Percentiles rank a stretch among this genome's conserved stretches.
Conservation (phyloP, 129 eudicot genomes). For the Deinandra increscens region DNA sequence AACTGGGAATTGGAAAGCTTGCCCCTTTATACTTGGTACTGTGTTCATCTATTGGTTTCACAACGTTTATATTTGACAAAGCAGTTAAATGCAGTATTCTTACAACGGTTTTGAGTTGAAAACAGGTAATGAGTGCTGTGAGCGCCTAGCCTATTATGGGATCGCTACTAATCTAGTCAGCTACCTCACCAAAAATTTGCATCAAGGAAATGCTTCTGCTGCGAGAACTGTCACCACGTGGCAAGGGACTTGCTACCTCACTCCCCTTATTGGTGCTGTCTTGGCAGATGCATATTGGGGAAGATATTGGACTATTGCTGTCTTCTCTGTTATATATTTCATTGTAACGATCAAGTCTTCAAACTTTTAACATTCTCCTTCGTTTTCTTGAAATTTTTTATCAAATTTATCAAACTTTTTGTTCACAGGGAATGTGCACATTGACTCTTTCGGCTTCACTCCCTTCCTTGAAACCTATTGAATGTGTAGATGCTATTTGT, state of each 20-base stretch:
- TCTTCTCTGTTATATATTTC: slow-evolving; percentile 63
- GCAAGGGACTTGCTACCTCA: slow-evolving; percentile 75
- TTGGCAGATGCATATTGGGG: slow-evolving; percentile 86
- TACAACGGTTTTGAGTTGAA: not conserved
- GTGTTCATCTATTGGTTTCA: not conserved
- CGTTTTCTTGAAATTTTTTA: not conserved
- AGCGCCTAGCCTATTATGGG: slow-evolving; percentile 75
- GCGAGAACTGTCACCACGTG: slow-evolving; percentile 70
- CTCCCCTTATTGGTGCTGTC: slow-evolving; percentile 76
- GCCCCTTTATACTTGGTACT: slow-evolving; percentile 73
- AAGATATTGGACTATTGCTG: slow-evolving; percentile 83
- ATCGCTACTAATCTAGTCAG: slow-evolving; percentile 65
- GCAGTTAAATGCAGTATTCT: not conserved
- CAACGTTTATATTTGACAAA: not conserved
- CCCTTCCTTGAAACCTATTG: slow-evolving; percentile 26
- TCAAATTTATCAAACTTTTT: not conserved
- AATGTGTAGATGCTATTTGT: slow-evolving; percentile 20
- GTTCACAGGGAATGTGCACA: slow-evolving; percentile 32
- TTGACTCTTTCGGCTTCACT: slow-evolving; percentile 34
- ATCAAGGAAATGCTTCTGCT: slow-evolving; percentile 68
- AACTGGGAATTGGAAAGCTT: slow-evolving; percentile 84
- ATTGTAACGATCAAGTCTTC: slow-evolving; percentile 35
- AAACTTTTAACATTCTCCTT: not conserved
- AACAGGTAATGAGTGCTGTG: slow-evolving; percentile 79
- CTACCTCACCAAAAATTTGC: slow-evolving; percentile 62